Evolutionary conservation across 441 rosid genomes (phyloP), one percentile per base, ranked within the genome.

Genomic region (Breynia disticha): DNA sequence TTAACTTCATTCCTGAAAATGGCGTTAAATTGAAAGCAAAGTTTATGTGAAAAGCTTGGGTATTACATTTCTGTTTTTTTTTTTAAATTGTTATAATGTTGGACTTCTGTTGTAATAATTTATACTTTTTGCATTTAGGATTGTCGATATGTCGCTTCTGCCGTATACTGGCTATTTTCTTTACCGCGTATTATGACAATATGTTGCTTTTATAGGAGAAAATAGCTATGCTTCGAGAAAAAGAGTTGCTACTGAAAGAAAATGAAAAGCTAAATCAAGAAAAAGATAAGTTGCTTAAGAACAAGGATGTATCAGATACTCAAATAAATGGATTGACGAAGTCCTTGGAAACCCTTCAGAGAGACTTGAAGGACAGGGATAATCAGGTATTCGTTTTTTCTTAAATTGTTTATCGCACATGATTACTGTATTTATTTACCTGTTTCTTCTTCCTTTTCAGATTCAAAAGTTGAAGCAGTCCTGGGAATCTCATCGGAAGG

Each of bases 161-260:
- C 32, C 7, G 32, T 3, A 2, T 7, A 24, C 32, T 24, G 32
- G 32, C 32, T 24, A 24, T 24, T 24, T 24, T 24, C 7, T 24
- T 24, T 7, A 24, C 32, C 32, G 7, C 32, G 32, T 7, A 24
- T 54, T 11, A 8, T 57, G 37, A 12, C 11, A 17, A 15, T 16
- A 15, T 57, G 54, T 66, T 57, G 41, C 55, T 6, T n/a, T 61
- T 77, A 73, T 82, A 88, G 98, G 98, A 88, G 74, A 91, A 91
- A 76, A 76, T 88, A 70, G 65, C 86, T 55, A 86, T 91, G 91
- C 73, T 86, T 62, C 83, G 79, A 61, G 82, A 77, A 79, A 86
- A 79, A 49, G 86, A 82, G 7, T 75, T 75, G 17, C 69, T 87
- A 60, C 68, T 53, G 56, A 79, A 79, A 57, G 79, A 39, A 62